Conservation (phyloP, 108 stramenopile genomes). For the Seminavis robusta region DNA sequence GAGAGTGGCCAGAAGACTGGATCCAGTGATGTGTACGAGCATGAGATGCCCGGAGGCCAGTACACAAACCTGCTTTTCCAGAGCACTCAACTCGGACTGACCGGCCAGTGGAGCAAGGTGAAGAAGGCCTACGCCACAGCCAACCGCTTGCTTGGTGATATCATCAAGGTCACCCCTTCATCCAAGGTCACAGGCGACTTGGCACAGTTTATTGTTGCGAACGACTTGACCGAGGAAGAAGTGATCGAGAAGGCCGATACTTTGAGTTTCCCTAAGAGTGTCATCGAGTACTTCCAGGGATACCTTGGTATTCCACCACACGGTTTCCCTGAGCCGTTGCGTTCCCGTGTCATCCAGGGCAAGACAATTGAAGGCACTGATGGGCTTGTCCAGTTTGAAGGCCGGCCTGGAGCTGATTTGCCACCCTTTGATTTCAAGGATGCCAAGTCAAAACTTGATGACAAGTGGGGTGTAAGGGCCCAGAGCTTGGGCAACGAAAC, state of each 20-base stretch:
- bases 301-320: slow-evolving; percentile 87
- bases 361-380: slow-evolving; percentile 77
- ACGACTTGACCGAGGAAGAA: slow-evolving; percentile 77
- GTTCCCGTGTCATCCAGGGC: slow-evolving; percentile 65
- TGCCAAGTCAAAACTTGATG: slow-evolving; percentile 58
- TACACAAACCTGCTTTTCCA: slow-evolving; percentile 97
- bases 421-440: slow-evolving; percentile 72
- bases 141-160: slow-evolving; percentile 91
- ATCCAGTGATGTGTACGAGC: slow-evolving; percentile 87
- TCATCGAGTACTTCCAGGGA: slow-evolving; percentile 91
- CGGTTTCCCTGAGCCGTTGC: slow-evolving; percentile 94
- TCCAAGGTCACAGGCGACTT: slow-evolving; percentile 95
- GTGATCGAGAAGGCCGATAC: slow-evolving; percentile 83
- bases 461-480: slow-evolving; percentile 84
- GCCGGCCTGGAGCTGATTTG: slow-evolving; percentile 89
- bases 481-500: slow-evolving; percentile 40
- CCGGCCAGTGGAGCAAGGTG: slow-evolving; percentile 84
- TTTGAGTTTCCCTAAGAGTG: slow-evolving; percentile 85
- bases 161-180: slow-evolving; percentile 96
- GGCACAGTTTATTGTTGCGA: slow-evolving; percentile 93
- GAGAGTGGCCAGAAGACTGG: slow-evolving; percentile 90
- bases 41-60: slow-evolving; percentile 97
- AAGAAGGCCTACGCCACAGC: slow-evolving; percentile 90
- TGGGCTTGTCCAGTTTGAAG: slow-evolving; percentile 77
- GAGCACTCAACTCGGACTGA: slow-evolving; percentile 88